These are phyloP conservation scores for Pythium sp. DNA, from an alignment of 352 stramenopile species.

Conservation along the genomic window DNA sequence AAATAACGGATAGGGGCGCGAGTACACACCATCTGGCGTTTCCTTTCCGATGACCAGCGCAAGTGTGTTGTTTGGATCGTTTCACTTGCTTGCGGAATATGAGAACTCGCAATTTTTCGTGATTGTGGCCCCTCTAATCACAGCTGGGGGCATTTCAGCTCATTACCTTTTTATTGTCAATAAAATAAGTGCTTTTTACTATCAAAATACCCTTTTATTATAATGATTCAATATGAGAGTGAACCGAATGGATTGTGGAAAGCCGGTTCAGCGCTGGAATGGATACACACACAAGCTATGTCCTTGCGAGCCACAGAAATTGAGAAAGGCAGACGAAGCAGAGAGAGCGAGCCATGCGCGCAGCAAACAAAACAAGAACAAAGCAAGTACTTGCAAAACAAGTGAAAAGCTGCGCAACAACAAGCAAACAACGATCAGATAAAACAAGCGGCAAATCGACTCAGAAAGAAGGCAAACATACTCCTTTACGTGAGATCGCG, in stretches of 20 bases:
- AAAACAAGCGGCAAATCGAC: not conserved
- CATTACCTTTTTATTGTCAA: not conserved
- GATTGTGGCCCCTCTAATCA: not conserved
- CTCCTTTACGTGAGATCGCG: not conserved
- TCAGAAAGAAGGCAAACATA: not conserved
- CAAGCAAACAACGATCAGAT: not conserved
- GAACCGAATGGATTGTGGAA: not conserved
- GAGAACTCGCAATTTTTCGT: not conserved
- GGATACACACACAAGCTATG: not conserved
- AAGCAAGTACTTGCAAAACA: too few relatives aligned
- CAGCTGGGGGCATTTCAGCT: not conserved
- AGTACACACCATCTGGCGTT: not conserved
- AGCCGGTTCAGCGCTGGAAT: slow-evolving; percentile 7
- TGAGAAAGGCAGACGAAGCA: not conserved
- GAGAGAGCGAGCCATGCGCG: not conserved
- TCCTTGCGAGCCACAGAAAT: not conserved
- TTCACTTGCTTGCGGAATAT: not conserved
- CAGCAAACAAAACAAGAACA: not conserved
- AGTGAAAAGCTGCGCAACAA: not conserved
- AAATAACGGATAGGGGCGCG: too few relatives aligned
- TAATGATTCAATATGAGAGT: not conserved
- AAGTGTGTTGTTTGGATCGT: not conserved
- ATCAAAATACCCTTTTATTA: not conserved
- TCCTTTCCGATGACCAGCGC: not conserved
- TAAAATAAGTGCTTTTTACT: not conserved